A percentile compares a stretch with the other conserved stretches of the same genome.
phyloP scores from a whole-genome alignment of 2,329 filamentous ascomycete species.

The Epichloe typhina region DNA sequence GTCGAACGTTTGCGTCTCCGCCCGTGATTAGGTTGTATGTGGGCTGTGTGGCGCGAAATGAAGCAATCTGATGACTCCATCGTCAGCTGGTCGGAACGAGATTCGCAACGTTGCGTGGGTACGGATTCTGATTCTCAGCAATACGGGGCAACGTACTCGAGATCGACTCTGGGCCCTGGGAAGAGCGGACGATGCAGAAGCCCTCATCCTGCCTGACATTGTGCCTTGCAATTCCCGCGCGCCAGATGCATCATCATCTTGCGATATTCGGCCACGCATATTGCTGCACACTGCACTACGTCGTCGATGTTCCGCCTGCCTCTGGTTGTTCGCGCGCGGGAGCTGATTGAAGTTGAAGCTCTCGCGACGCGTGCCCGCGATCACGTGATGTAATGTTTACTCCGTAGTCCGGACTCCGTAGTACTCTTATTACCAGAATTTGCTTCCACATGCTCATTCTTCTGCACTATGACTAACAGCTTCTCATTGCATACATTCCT shows the following conservation, averaged over 20 bases:
- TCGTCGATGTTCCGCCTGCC: neutral
- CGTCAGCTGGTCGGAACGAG: neutral
- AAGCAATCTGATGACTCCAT: constrained; percentile 22
- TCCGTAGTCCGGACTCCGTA: no score
- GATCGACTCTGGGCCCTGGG: constrained; percentile 26
- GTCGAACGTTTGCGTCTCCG: constrained; percentile 27
- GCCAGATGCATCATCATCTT: constrained; percentile 18
- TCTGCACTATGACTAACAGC: neutral
- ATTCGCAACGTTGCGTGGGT: neutral
- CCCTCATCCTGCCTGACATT: constrained; percentile 19
- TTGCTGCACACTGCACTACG: constrained; percentile 2
- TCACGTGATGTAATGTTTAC: constrained; percentile 1
- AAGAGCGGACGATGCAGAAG: constrained; percentile 21
- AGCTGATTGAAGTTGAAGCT: neutral
- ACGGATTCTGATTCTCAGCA: neutral
- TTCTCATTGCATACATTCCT: no score
- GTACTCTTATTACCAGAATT: no score
- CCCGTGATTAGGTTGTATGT: constrained; percentile 48
- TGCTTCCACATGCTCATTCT: neutral
- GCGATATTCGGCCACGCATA: constrained; percentile 23
- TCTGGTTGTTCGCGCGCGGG: neutral
- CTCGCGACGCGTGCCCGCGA: neutral
- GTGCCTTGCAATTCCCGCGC: constrained; percentile 17
- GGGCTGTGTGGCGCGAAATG: constrained; percentile 39
- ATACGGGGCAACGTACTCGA: constrained; percentile 20